A percentile compares a stretch with the other conserved stretches of the same genome.
phyloP scores from a whole-genome alignment of 2,329 filamentous ascomycete species.

The Scedosporium dehoogii region DNA sequence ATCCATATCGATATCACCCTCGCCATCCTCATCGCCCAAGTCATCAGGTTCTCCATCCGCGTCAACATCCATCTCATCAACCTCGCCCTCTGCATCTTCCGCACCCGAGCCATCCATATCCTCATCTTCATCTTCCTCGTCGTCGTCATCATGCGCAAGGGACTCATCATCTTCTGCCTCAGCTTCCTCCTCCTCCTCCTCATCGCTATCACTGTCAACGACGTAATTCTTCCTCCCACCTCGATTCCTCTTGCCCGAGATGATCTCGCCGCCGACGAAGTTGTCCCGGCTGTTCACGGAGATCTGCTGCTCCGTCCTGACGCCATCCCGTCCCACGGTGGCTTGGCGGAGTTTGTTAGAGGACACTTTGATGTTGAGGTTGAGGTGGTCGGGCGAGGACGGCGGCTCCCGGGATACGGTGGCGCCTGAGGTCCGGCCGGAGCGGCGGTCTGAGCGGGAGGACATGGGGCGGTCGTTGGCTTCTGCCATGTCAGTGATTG shows the following conservation, averaged over 20 bases:
- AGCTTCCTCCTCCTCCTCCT: conserved; percentile 31
- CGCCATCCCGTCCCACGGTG: conserved; percentile 27
- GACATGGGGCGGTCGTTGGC: conserved; percentile 41
- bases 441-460: conserved; percentile 38
- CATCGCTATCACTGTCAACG: conserved; percentile 43
- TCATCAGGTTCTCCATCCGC: conserved; percentile 25
- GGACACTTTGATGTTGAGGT: conserved; percentile 40
- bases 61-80: conserved; percentile 27
- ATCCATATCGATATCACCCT: conserved; percentile 39
- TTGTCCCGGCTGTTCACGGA: conserved; percentile 20
- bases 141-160: conserved; percentile 25
- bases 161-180: conserved; percentile 19
- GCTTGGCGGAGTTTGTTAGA: conserved; percentile 42
- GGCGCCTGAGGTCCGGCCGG: conserved; percentile 14
- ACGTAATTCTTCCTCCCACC: conserved; percentile 51
- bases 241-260: conserved; percentile 41
- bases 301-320: conserved; percentile 15
- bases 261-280: conserved; percentile 35
- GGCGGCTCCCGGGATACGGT: conserved; percentile 31
- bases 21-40: conserved; percentile 39
- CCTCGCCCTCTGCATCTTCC: conserved; percentile 24
- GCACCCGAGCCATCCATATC: conserved; percentile 19
- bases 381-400: conserved; percentile 33
- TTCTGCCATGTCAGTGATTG: conserved; percentile 36
- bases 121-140: conserved; percentile 23